A percentile compares a stretch with the other conserved stretches of the same genome.
phyloP scores from a whole-genome alignment of 192 early-diverging fungal genomes.

The Chytriomyces hyalinus region DNA sequence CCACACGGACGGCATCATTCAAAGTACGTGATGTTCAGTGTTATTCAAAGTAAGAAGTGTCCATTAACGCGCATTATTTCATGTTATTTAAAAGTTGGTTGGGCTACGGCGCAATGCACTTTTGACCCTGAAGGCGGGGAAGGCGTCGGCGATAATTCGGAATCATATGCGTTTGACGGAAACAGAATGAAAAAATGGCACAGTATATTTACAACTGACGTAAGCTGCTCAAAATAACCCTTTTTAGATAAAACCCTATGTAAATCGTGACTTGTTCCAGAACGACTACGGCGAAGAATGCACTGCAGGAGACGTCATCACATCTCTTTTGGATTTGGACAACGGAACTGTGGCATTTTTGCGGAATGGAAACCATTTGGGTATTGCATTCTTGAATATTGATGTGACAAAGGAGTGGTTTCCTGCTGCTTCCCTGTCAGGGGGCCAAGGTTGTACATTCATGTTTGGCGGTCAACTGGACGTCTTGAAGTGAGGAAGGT shows the following conservation, averaged over 20 bases:
- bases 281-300: constrained; percentile 59
- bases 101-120: constrained; percentile 65
- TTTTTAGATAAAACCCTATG: constrained; percentile 22
- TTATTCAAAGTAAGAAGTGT: neutral
- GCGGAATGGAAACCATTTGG: constrained; percentile 71
- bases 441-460: constrained; percentile 69
- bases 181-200: constrained; percentile 76
- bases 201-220: constrained; percentile 45
- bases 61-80: neutral
- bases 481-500: constrained; percentile 34
- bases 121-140: constrained; percentile 81
- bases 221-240: neutral
- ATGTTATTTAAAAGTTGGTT: constrained; percentile 60
- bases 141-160: constrained; percentile 70
- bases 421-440: constrained; percentile 77
- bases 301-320: constrained; percentile 58
- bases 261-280: constrained; percentile 19
- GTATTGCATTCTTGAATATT: constrained; percentile 64
- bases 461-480: constrained; percentile 67
- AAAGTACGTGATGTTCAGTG: constrained; percentile 39
- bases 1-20: constrained; percentile 75
- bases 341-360: constrained; percentile 64
- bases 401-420: constrained; percentile 47
- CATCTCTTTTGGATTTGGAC: constrained; percentile 69
- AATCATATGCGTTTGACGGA: constrained; percentile 82